Base-by-base conservation (phyloP, 371 early-diverging fungal genomes). In the Mucor piriformis region DNA sequence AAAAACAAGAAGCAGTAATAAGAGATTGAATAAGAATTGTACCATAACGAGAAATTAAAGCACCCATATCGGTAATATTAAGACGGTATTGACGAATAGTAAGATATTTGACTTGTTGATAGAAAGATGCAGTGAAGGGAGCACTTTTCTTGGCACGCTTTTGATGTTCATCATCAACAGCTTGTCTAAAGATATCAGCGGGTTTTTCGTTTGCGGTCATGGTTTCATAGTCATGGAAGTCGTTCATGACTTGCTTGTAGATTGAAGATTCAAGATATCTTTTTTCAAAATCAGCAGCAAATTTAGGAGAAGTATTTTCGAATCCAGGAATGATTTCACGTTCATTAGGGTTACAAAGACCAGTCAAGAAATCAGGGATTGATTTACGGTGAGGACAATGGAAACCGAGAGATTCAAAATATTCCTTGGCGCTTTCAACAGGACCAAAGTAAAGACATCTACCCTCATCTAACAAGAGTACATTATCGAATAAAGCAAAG, bases 351-450 rank as follows among this genome's bases (percentile, higher is more conserved):
- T 86, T 73, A 46, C 86, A 89, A 13, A 88, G 54, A 16, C 91
- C 90, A 12, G 92, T 87, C 62, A 94, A 78, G 65, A 87, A 92
- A 60, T 92, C 93, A 2, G 92, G 82, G 0, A 86, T 87, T n/a
- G 89, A 91, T 67, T 89, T 89, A 63, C 91, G 84, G 46, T 76
- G 61, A 29, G 92, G 92, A 59, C 87, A 84, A 10, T 75, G 54
- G 58, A 87, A 89, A 5, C 93, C 93, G 16, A 84, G 47, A 2
- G 63, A 52, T 49, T 72, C 67, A 57, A 88, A 86, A 32, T 86
- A 85, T 21, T 62, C 64, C 4, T 82, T 69, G 13, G 81, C 83
- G 24, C 73, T 54, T 18, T 68, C 54, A 6, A 76, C 72, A 7
- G 84, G 79, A 7, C 87, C 89, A 72, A 82, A 85, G 70, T 83